A percentile compares a stretch with the other conserved stretches of the same genome.
Conservation (phyloP, 148 eudicot species). For the Chenopodium album region DNA sequence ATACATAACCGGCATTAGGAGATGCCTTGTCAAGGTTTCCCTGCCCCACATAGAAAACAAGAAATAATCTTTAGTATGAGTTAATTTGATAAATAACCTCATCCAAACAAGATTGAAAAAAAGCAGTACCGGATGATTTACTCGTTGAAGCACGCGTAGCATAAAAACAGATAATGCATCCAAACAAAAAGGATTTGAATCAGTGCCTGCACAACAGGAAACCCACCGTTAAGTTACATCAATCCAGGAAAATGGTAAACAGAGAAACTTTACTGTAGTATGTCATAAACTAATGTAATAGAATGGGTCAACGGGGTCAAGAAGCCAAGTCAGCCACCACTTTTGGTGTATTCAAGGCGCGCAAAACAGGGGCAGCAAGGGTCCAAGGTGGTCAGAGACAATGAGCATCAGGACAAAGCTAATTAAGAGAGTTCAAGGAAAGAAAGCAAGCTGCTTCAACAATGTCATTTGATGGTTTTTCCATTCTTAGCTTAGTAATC, state of each 20-base stretch:
- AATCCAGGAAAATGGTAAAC: background rate
- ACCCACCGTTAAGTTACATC: too few species aligned
- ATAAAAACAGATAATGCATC: slow-evolving; percentile 89
- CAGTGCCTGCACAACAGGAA: slow-evolving; percentile 59
- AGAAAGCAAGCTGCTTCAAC: too few species aligned
- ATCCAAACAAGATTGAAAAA: background rate
- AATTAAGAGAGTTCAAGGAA: too few species aligned
- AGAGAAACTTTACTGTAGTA: background rate
- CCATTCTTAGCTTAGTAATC: too few species aligned
- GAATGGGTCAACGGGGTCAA: too few species aligned
- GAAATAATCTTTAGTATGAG: background rate
- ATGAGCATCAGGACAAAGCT: too few species aligned
- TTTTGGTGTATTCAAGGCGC: too few species aligned
- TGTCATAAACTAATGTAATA: background rate
- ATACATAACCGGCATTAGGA: slow-evolving; percentile 81
- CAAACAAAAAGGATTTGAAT: slow-evolving; percentile 81
- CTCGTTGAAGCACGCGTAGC: slow-evolving; percentile 77
- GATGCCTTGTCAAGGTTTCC: slow-evolving; percentile 91
- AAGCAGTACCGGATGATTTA: slow-evolving; percentile 79
- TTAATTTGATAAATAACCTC: background rate
- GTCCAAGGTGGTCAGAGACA: too few species aligned
- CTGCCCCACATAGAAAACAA: slow-evolving; percentile 33
- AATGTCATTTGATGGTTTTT: too few species aligned
- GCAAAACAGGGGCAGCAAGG: too few species aligned
- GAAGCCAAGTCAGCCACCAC: too few species aligned